Evolutionary conservation across 106 monocot genomes (phyloP), one percentile per base, ranked within the genome.

Genomic region (Platanthera guangdongensis): DNA sequence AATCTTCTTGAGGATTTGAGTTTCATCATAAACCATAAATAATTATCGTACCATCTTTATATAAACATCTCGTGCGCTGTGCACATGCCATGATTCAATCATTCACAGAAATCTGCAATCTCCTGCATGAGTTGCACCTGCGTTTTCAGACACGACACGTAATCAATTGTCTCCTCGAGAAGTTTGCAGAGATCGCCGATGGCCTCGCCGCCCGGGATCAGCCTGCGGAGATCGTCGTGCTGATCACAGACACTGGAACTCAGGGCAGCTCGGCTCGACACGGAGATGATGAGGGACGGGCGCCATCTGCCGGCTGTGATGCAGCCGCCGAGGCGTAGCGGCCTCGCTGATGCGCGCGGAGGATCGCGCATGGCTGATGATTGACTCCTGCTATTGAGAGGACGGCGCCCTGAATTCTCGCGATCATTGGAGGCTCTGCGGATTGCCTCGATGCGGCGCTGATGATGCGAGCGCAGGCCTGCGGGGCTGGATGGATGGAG

Each of bases 71-170:
- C 4, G 3, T 30, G 25, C 25, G 25, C 11, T 0, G 3, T 30
- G 25, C 25, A 0, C 11, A 19, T 32, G 4, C 3, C 32, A 32
- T 30, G 4, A 21, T 32, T 65, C 32, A 65, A 11, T 11, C 71
- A 19, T 50, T 18, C 51, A 79, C 28, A 18, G 54, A 73, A 73
- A 75, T 82, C 82, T 30, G 64, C 84, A 53, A 86, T 73, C 51
- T 48, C 54, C 67, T 84, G 79, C 89, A 89, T 89, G 74, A 89
- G 74, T 64, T 75, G 71, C 15, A 86, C 86, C 81, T 86, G 86
- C 12, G 77, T 25, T n/a, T 65, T 74, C 9, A 89, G 75, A 25
- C 50, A 68, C 74, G 74, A 51, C 18, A 89, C 55, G 71, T 89
- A 89, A 51, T 86, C 57, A 7, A 75, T 79, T 0, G 89, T 78